Conservation (phyloP, 768 basidiomycete genomes). For the Rossbeevera mucosa region DNA sequence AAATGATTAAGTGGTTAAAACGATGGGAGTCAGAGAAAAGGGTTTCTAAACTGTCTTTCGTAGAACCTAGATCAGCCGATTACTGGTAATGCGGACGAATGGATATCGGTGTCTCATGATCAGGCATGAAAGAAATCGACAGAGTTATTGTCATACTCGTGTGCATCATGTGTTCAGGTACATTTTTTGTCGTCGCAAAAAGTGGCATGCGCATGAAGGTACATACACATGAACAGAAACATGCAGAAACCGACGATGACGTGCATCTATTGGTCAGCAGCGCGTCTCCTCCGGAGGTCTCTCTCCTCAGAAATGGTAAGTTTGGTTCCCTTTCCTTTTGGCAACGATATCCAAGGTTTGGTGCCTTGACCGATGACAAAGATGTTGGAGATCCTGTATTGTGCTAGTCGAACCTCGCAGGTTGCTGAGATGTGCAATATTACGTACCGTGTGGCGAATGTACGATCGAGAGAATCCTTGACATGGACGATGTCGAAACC, state of each 20-base stretch:
- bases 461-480: conserved; percentile 90
- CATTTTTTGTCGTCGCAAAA: conserved; percentile 19
- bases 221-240: conserved; percentile 10
- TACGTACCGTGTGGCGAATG: conserved; percentile 93
- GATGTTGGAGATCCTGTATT: conserved; percentile 83
- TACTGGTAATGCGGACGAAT: conserved; percentile 38
- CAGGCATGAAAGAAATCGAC: background rate
- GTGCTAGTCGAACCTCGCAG: background rate
- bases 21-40: conserved; percentile 85
- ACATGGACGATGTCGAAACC: conserved; percentile 99
- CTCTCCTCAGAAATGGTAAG: conserved; percentile 96
- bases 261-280: conserved; percentile 56
- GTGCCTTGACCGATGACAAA: conserved; percentile 95
- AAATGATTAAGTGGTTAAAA: conserved; percentile 87
- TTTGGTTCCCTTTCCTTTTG: conserved; percentile 97
- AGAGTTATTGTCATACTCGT: conserved; percentile 8
- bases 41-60: conserved; percentile 36
- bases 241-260: conserved; percentile 3
- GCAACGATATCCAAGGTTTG: conserved; percentile 96
- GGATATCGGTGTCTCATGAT: background rate
- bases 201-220: conserved; percentile 20
- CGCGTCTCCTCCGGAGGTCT: conserved; percentile 83
- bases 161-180: conserved; percentile 13
- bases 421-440: background rate
- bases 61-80: conserved; percentile 38